Conservation (phyloP, 768 basidiomycete genomes). For the Tubosaeta sp. region DNA sequence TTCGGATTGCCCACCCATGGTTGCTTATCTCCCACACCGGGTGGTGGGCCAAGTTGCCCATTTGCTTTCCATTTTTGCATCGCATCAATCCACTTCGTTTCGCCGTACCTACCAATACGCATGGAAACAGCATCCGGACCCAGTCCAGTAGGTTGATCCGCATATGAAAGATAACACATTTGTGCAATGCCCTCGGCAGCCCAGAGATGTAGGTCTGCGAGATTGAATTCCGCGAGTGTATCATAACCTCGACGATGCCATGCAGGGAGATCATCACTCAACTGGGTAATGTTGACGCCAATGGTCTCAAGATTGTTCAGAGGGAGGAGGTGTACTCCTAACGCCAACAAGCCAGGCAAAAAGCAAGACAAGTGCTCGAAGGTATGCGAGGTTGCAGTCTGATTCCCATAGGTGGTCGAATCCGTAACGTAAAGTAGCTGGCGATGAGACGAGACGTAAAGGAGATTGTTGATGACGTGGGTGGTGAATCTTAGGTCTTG, state of each 20-base stretch:
- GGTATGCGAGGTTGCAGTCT: conserved; percentile 39
- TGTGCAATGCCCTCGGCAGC: conserved; percentile 72
- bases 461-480: conserved; percentile 56
- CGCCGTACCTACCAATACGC: conserved; percentile 24
- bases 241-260: conserved; percentile 30
- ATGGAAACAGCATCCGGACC: conserved; percentile 55
- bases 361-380: conserved; percentile 80
- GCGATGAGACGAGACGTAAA: conserved; percentile 64
- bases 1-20: conserved; percentile 27
- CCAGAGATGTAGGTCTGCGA: conserved; percentile 68
- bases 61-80: conserved; percentile 46
- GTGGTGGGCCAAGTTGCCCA: conserved; percentile 45
- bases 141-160: conserved; percentile 64
- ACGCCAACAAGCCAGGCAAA: conserved; percentile 68
- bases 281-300: conserved; percentile 42
- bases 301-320: conserved; percentile 47
- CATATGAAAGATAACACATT: conserved; percentile 67
- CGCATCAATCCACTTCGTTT: conserved; percentile 25
- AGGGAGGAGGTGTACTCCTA: conserved; percentile 62
- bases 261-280: conserved; percentile 27
- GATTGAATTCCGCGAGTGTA: conserved; percentile 42
- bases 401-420: conserved; percentile 26
- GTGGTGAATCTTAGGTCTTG: conserved; percentile 60
- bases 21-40: conserved; percentile 44
- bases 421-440: conserved; percentile 69